Base-by-base conservation (phyloP, 768 basidiomycete species). In the Kwoniella shandongensis region DNA sequence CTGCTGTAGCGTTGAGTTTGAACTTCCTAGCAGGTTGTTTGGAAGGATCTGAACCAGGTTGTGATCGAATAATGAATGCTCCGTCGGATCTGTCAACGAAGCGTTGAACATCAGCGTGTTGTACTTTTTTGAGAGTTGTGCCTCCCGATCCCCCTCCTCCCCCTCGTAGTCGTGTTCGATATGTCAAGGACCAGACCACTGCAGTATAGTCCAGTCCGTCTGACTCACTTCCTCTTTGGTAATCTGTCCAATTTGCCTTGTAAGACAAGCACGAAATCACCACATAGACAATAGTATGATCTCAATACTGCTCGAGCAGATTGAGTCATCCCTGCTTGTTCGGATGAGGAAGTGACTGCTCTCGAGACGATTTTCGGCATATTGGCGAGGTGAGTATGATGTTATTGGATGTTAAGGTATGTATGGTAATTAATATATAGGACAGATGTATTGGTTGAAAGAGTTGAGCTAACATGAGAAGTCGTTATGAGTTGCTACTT, bases 351-450 rank as follows among this genome's bases (percentile, higher is more conserved):
- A 59, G 91, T 84, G 3, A 88, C 86, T 39, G 88, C 91, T 63
- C 89, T 84, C 2, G 90, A 91, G 70, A 92, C 83, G 61, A 96
- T 88, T 77, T 93, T 93, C 51, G 91, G 91, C 91, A 94, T 94
- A 10, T 12, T 49, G 25, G 32, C 32, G 32, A n/a, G 32, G 32
- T 32, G 32, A 32, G 32, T 32, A 13, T 32, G 32, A 32, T 6
- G 13, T n/a, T n/a, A n/a, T n/a, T 6, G 32, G 32, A 32, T 32
- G 32, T 32, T 13, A 32, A 32, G 32, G 13, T n/a, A n/a, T n/a
- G n/a, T n/a, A n/a, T n/a, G n/a, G n/a, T n/a, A n/a, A n/a, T n/a
- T n/a, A n/a, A n/a, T n/a, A n/a, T n/a, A n/a, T n/a, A n/a, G n/a
- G n/a, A n/a, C n/a, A n/a, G n/a, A n/a, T 23, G 42, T 35, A 13